phyloP scores from a whole-genome alignment of 345 rosid genomes.

The Eucalyptus decipiens region DNA sequence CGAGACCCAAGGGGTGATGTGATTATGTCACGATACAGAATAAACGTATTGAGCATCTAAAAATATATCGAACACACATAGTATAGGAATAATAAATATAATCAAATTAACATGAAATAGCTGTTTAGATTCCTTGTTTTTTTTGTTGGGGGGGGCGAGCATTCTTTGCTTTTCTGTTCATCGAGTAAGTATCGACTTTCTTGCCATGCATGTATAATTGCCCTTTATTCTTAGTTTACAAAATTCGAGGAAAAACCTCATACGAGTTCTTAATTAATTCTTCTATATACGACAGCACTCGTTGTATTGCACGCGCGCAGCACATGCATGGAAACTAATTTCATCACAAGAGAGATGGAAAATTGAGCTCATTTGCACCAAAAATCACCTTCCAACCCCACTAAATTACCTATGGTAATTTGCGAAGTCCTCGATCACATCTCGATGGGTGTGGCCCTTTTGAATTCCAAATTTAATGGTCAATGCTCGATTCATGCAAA shows the following conservation, averaged over 20 bases:
- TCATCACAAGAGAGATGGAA: accelerated
- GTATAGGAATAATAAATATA: neutral
- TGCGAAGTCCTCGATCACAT: accelerated
- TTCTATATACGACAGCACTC: neutral
- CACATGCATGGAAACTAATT: neutral
- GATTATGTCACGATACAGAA: neutral
- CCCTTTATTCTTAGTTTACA: too few species aligned
- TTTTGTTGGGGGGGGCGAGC: too few species aligned
- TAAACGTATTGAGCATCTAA: accelerated
- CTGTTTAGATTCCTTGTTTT: neutral
- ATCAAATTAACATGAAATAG: neutral
- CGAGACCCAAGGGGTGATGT: accelerated
- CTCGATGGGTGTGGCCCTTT: neutral
- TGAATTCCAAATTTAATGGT: neutral
- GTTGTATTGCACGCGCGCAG: neutral
- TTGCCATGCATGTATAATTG: too few species aligned
- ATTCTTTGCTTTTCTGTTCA: too few species aligned
- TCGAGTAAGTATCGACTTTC: too few species aligned
- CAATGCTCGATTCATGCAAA: neutral
- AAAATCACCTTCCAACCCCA: neutral
- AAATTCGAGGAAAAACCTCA: neutral
- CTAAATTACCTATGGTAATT: neutral
- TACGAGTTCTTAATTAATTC: neutral
- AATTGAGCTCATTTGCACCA: neutral
- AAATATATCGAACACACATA: neutral